phyloP scores from a whole-genome alignment of 2,329 filamentous ascomycete genomes.

The Penicillium freii region DNA sequence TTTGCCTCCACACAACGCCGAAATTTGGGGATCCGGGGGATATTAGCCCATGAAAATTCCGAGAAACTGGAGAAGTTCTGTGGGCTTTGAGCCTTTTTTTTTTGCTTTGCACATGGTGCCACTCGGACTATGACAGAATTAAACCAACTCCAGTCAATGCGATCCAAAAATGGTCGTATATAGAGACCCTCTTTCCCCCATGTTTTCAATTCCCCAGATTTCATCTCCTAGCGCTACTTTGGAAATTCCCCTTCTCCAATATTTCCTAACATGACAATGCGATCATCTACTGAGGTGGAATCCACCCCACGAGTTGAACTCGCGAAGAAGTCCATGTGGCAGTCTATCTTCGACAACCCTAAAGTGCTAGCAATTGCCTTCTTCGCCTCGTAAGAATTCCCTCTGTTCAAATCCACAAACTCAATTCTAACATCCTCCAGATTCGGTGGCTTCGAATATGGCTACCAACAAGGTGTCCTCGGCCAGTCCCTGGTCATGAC shows the following conservation, averaged over 20 bases:
- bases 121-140: conserved; percentile 5
- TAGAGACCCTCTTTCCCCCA: conserved; percentile 15
- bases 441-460: conserved; percentile 51
- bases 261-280: conserved; percentile 13
- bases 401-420: no score
- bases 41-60: conserved; percentile 11
- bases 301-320: conserved; percentile 16
- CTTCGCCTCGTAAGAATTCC: conserved; percentile 43
- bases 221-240: not conserved
- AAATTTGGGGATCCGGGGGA: conserved; percentile 15
- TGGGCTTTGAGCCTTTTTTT: conserved; percentile 10
- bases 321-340: conserved; percentile 29
- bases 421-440: conserved; percentile 14
- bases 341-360: conserved; percentile 35
- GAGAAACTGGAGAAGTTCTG: conserved; percentile 10
- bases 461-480: conserved; percentile 47
- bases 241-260: not conserved
- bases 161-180: conserved; percentile 1
- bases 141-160: not conserved
- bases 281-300: conserved; percentile 14
- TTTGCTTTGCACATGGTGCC: conserved; percentile 9
- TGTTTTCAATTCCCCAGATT: conserved; percentile 10
- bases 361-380: conserved; percentile 54
- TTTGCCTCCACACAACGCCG: conserved; percentile 18
- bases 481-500: conserved; percentile 51